phyloP scores from a whole-genome alignment of 2,329 filamentous ascomycete species.

The Chaetothyriales sp. region DNA sequence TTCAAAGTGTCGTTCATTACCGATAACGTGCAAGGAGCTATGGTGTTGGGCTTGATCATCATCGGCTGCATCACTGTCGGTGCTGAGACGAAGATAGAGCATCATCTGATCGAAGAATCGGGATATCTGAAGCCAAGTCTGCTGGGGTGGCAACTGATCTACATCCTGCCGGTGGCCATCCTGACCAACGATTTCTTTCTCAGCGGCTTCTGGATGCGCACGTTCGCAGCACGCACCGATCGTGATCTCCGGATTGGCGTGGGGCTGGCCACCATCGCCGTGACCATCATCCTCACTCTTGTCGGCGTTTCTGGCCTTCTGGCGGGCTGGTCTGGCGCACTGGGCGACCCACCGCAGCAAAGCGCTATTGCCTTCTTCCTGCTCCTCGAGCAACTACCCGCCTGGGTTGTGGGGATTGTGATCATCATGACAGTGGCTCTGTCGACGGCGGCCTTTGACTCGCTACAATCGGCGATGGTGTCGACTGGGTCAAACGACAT shows the following conservation, averaged over 20 bases:
- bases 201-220: constrained; percentile 71
- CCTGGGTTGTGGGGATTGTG: constrained; percentile 70
- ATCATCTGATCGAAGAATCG: constrained; percentile 52
- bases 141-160: constrained; percentile 72
- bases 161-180: constrained; percentile 69
- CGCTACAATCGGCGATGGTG: constrained; percentile 69
- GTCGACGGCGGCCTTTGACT: constrained; percentile 67
- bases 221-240: constrained; percentile 66
- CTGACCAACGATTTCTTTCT: constrained; percentile 80
- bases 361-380: constrained; percentile 63
- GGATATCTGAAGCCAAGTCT: constrained; percentile 55
- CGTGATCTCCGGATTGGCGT: constrained; percentile 64
- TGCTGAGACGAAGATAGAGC: constrained; percentile 58
- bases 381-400: constrained; percentile 56
- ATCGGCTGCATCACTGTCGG: constrained; percentile 68
- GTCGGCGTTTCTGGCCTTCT: constrained; percentile 62
- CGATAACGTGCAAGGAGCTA: constrained; percentile 65
- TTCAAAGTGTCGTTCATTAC: constrained; percentile 77
- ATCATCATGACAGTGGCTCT: constrained; percentile 68
- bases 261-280: constrained; percentile 49
- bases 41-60: constrained; percentile 63
- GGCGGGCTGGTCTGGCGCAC: constrained; percentile 62
- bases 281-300: constrained; percentile 57
- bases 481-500: constrained; percentile 74
- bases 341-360: constrained; percentile 46